Base-by-base conservation (phyloP, 1,284 basidiomycete genomes). In the Malassezia slooffiae region DNA sequence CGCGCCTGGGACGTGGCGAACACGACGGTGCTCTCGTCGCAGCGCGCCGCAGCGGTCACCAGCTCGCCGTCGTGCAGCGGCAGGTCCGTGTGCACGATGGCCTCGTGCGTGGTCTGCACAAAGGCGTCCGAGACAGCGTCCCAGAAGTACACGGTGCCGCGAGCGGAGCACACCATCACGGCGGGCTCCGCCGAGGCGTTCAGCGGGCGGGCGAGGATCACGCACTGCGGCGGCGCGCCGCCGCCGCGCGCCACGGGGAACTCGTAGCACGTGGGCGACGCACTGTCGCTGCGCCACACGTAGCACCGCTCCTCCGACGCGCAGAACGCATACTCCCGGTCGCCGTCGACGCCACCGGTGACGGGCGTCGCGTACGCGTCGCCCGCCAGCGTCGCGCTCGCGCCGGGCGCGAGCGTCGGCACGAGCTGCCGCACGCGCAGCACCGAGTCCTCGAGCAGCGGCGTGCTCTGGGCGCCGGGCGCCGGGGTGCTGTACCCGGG, bases 151-250 rank as follows among this genome's bases (percentile, higher is more conserved):
- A 48, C 17, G 10, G 34, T 19, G 15, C 46, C 46, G 4, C 22
- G 9, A 8, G 19, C 23, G n/a, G 31, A 34, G 30, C 32, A 34
- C 13, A 48, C 33, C 22, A 48, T 23, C 16, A 48, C 15, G 3
- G 46, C 40, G 6, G 46, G 41, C 46, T 48, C 46, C 26, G 40
- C 46, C 12, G 20, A 38, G 2, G 41, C 35, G 29, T 42, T 42
- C 26, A 48, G 20, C 19, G 46, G 46, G 11, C 46, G 46, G 13
- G 46, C 40, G 4, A 48, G 41, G 16, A 48, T 17, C 11, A 32
- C 12, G 26, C 29, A 34, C 27, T 23, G 27, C 19, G 39, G 34
- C 23, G 36, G 27, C 3, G 13, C 15, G 5, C 28, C 27, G 24
- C 9, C 24, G 3, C n/a, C 13, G 3, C 15, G 27, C 6, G 27